Conservation (phyloP, 2,329 filamentous ascomycete genomes). For the Aurifilum marmelostoma region DNA sequence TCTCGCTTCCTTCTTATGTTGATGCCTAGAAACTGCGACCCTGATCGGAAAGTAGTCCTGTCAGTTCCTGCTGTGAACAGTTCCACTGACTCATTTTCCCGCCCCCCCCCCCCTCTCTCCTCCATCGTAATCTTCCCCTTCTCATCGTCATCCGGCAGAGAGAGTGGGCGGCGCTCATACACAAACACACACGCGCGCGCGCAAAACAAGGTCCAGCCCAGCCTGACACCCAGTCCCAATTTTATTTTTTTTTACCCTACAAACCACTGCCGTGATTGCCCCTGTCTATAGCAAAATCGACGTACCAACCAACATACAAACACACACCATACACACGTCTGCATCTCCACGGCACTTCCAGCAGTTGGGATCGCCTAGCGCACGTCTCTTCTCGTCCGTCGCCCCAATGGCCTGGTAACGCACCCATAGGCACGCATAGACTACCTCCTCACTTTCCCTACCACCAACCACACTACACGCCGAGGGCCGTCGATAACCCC, state of each 20-base stretch:
- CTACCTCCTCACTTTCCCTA: not conserved
- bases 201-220: too few relatives aligned
- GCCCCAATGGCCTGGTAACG: not conserved
- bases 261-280: not conserved
- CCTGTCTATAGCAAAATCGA: not conserved
- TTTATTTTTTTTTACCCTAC: not conserved
- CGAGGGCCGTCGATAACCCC: not conserved
- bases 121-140: not conserved
- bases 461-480: not conserved
- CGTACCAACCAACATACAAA: not conserved
- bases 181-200: too few relatives aligned
- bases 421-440: not conserved
- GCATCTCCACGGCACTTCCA: not conserved
- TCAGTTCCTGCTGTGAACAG: slow-evolving; percentile 9
- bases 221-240: not conserved
- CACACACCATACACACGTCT: not conserved
- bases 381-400: not conserved
- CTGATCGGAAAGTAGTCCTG: not conserved
- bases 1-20: not conserved
- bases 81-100: slow-evolving; percentile 4
- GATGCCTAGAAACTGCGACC: not conserved
- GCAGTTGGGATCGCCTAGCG: slow-evolving; percentile 3
- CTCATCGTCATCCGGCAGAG: not conserved
- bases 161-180: not conserved
- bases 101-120: not conserved